Evolutionary conservation across 805 yeast genomes (phyloP).

Genomic region (Cyberlindnera mississippiensis): DNA sequence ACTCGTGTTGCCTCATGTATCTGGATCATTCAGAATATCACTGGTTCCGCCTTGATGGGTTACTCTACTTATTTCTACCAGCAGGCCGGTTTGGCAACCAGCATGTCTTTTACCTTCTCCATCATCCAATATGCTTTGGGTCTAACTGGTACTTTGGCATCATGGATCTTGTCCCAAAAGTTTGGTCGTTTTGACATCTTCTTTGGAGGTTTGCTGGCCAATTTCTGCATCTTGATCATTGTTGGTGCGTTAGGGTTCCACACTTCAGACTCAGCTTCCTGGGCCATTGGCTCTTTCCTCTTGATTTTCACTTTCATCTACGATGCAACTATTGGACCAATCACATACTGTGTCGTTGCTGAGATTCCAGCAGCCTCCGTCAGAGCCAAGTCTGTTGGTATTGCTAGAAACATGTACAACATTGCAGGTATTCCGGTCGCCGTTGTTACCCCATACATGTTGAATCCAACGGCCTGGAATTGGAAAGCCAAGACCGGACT

Average conservation of each 20-base stretch:
- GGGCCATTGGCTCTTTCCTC: slow-evolving; percentile 31
- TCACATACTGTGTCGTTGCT: slow-evolving; percentile 36
- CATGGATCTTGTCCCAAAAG: slow-evolving; percentile 32
- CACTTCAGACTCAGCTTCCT: slow-evolving; percentile 12
- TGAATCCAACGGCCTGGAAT: slow-evolving; percentile 42
- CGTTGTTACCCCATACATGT: slow-evolving; percentile 42
- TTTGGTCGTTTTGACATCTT: slow-evolving; percentile 30
- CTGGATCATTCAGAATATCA: slow-evolving; percentile 43
- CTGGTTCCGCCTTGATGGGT: slow-evolving; percentile 44
- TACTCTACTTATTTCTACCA: slow-evolving; percentile 47
- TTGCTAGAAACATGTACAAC: slow-evolving; percentile 32
- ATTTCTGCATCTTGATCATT: slow-evolving; percentile 18
- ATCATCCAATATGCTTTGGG: slow-evolving; percentile 34
- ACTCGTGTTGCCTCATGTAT: slow-evolving; percentile 35
- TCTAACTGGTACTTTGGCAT: slow-evolving; percentile 29
- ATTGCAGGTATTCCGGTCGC: slow-evolving; percentile 32
- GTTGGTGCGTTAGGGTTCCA: slow-evolving; percentile 29
- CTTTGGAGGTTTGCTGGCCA: slow-evolving; percentile 23
- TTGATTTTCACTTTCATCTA: slow-evolving; percentile 32
- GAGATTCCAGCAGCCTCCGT: slow-evolving; percentile 38
- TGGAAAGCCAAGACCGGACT: slow-evolving; percentile 43
- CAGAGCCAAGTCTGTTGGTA: slow-evolving; percentile 39
- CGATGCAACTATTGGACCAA: slow-evolving; percentile 38
- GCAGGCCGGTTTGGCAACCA: slow-evolving; percentile 43
- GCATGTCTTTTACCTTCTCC: slow-evolving; percentile 39